Evolutionary conservation across 2,329 filamentous ascomycete species (phyloP).

Genomic region (Pseudocercospora eumusae): DNA sequence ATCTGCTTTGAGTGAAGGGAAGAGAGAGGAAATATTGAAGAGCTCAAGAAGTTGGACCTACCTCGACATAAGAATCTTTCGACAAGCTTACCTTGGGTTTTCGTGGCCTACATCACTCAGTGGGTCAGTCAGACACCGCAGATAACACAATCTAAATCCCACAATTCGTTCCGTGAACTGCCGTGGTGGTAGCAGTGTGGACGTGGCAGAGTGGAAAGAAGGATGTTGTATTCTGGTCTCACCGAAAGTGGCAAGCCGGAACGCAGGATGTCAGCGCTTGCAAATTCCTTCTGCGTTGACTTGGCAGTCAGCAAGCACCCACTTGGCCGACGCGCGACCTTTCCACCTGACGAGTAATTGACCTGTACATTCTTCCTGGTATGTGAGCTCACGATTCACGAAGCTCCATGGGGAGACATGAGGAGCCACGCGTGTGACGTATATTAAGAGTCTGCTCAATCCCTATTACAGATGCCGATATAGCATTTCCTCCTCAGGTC

Average conservation of each 20-base stretch:
- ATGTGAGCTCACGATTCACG: slow-evolving; percentile 15
- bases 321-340: slow-evolving; percentile 15
- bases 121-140: slow-evolving; percentile 1
- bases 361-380: slow-evolving; percentile 5
- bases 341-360: slow-evolving; percentile 8
- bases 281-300: slow-evolving; percentile 17
- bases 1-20: neutral
- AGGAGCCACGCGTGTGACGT: slow-evolving; percentile 22
- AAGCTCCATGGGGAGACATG: slow-evolving; percentile 10
- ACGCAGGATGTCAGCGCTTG: slow-evolving; percentile 16
- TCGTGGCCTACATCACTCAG: neutral
- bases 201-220: neutral
- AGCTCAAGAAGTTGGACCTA: neutral
- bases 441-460: slow-evolving; percentile 18
- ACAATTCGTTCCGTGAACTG: neutral
- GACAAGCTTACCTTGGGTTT: neutral
- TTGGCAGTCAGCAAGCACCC: slow-evolving; percentile 12
- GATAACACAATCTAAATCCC: slow-evolving; percentile 1
- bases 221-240: neutral
- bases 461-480: neutral
- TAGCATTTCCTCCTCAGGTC: neutral
- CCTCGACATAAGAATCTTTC: neutral
- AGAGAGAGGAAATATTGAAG: neutral
- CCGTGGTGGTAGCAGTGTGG: neutral
- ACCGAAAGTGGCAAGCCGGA: slow-evolving; percentile 11